Percentiles rank a stretch among this genome's conserved stretches.
phyloP scores from a whole-genome alignment of 73 alveolate species.

The Paramecium bursaria region DNA sequence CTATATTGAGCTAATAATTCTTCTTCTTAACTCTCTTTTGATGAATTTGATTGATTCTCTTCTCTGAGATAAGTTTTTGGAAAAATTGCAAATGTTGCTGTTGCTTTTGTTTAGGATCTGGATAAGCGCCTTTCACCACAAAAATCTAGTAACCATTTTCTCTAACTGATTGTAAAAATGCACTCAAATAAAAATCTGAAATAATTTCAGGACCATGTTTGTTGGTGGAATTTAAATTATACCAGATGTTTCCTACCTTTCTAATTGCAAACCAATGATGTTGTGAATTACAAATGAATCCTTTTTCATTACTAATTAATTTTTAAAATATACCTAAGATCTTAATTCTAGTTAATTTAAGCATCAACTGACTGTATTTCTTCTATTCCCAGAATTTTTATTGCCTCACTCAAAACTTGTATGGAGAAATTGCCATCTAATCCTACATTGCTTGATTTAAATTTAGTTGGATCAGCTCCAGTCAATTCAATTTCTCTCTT shows the following conservation, averaged over 20 bases:
- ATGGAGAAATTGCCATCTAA: conserved; percentile 92
- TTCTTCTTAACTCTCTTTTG: conserved; percentile 72
- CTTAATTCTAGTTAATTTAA: conserved; percentile 37
- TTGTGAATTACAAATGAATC: conserved; percentile 87
- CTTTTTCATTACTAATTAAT: conserved; percentile 80
- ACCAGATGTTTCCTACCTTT: conserved; percentile 91
- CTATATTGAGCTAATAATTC: conserved; percentile 70
- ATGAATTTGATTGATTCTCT: conserved; percentile 68
- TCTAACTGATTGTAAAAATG: conserved; percentile 85
- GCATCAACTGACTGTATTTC: conserved; percentile 22
- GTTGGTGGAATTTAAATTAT: conserved; percentile 91
- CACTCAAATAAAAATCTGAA: conserved; percentile 88
- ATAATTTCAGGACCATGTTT: conserved; percentile 90
- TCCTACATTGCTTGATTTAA: conserved; percentile 87
- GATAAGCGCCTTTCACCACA: conserved; percentile 78
- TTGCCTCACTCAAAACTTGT: conserved; percentile 87
- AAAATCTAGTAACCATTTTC: conserved; percentile 88
- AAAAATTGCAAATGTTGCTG: conserved; percentile 70
- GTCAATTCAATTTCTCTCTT: conserved; percentile 75
- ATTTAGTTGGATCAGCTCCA: conserved; percentile 49
- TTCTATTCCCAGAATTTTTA: conserved; percentile 75
- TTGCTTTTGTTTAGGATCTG: conserved; percentile 71
- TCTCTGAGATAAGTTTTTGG: conserved; percentile 70
- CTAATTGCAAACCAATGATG: conserved; percentile 96
- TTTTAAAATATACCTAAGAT: conserved; percentile 11